phyloP scores from a whole-genome alignment of 1,284 basidiomycete genomes.

The Malassezia brasiliensis region DNA sequence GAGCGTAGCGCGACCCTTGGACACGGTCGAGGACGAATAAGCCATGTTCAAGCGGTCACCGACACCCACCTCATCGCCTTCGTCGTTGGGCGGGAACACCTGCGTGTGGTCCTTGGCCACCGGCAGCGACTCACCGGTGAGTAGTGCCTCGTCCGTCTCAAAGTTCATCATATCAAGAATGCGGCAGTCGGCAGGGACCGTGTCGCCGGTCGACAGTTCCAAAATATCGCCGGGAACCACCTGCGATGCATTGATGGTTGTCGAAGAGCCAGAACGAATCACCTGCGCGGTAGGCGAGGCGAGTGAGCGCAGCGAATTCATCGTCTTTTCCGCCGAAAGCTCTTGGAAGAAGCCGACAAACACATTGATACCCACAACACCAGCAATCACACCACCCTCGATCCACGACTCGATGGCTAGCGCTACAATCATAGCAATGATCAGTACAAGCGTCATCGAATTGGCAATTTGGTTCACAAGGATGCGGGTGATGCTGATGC shows the following conservation, averaged over 20 bases:
- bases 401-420: conserved; percentile 57
- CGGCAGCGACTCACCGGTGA: conserved; percentile 62
- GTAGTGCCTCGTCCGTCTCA: conserved; percentile 57
- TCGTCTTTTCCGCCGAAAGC: conserved; percentile 56
- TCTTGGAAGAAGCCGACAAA: conserved; percentile 55
- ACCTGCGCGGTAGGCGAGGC: conserved; percentile 59
- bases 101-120: conserved; percentile 54
- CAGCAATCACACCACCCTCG: conserved; percentile 59
- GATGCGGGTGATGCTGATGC: conserved; percentile 33
- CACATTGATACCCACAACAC: conserved; percentile 55
- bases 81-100: conserved; percentile 23
- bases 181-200: conserved; percentile 42
- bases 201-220: conserved; percentile 43
- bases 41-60: conserved; percentile 58
- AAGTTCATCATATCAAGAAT: conserved; percentile 46
- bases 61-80: conserved; percentile 45
- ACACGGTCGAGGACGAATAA: conserved; percentile 58
- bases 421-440: conserved; percentile 59
- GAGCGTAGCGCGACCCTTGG: conserved; percentile 59
- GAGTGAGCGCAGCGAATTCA: conserved; percentile 56
- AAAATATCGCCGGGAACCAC: conserved; percentile 55
- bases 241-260: conserved; percentile 55
- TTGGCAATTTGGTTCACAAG: conserved; percentile 44
- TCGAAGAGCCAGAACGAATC: conserved; percentile 53
- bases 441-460: conserved; percentile 48